A percentile compares a stretch with the other conserved stretches of the same genome.
Conservation (phyloP, 306 rosid genomes). For the Mucuna pruriens region DNA sequence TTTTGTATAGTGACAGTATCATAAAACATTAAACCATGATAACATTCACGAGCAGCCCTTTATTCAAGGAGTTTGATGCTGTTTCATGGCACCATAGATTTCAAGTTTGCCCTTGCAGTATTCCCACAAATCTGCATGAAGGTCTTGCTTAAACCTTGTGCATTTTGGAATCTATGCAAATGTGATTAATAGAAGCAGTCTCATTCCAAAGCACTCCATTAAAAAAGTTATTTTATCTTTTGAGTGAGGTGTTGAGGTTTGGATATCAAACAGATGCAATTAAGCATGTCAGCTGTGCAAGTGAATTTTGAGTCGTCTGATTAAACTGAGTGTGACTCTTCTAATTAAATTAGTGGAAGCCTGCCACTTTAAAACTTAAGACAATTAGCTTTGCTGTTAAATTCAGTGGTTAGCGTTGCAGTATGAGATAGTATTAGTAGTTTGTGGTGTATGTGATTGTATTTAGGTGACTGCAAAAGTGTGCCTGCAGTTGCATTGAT, state of each 20-base stretch:
- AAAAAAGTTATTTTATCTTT: background rate
- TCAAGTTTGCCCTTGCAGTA: background rate
- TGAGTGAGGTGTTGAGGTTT: background rate
- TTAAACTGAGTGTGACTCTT: background rate
- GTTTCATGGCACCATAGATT: background rate
- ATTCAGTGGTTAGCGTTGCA: background rate
- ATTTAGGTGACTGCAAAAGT: background rate
- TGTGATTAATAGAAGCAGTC: background rate
- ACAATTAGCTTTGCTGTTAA: no score
- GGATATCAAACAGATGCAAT: background rate
- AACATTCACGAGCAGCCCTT: background rate
- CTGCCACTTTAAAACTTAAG: no score
- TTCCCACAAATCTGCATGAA: background rate
- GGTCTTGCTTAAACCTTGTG: background rate
- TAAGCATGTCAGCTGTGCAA: background rate
- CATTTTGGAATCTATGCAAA: background rate
- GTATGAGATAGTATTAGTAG: background rate
- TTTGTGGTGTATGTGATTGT: background rate
- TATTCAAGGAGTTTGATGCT: background rate
- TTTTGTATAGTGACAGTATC: background rate
- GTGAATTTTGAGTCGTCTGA: background rate
- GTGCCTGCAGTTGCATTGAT: background rate
- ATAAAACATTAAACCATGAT: background rate
- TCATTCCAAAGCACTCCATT: background rate
- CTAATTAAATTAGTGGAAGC: background rate